phyloP scores from a whole-genome alignment of 495 filamentous ascomycete species.

The Massariosphaeria phaeospora region DNA sequence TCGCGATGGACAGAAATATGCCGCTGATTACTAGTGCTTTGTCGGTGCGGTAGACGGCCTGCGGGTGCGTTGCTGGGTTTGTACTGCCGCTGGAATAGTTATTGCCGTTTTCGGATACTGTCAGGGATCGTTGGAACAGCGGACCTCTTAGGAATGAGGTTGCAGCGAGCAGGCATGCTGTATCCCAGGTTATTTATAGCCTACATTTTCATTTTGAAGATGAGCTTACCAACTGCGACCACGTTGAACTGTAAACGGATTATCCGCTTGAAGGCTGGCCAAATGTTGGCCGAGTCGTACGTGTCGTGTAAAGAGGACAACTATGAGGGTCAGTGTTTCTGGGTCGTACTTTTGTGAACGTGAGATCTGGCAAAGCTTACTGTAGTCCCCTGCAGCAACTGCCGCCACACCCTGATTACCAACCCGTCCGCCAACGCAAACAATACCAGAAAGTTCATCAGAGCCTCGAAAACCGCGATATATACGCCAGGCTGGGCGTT shows the following conservation, averaged over 20 bases:
- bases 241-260: constrained; percentile 15
- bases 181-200: no score
- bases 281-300: constrained; percentile 14
- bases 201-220: not conserved
- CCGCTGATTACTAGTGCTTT: constrained; percentile 3
- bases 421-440: constrained; percentile 17
- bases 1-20: constrained; percentile 13
- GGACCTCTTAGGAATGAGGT: constrained; percentile 14
- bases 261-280: constrained; percentile 12
- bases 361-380: constrained; percentile 1
- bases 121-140: constrained; percentile 24
- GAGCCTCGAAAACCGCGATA: constrained; percentile 14
- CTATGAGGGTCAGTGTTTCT: constrained; percentile 2
- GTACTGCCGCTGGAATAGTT: not conserved
- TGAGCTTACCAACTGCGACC: constrained; percentile 17
- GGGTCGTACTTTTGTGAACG: not conserved
- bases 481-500: constrained; percentile 26
- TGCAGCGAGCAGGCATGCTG: constrained; percentile 22
- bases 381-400: constrained; percentile 10
- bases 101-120: not conserved
- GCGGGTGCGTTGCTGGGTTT: constrained; percentile 2
- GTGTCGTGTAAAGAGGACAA: constrained; percentile 15
- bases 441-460: constrained; percentile 23
- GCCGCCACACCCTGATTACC: constrained; percentile 21
- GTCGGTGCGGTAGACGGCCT: constrained; percentile 8